Base-by-base conservation (phyloP, 2,329 filamentous ascomycete species). In the Fusarium anthophilum region DNA sequence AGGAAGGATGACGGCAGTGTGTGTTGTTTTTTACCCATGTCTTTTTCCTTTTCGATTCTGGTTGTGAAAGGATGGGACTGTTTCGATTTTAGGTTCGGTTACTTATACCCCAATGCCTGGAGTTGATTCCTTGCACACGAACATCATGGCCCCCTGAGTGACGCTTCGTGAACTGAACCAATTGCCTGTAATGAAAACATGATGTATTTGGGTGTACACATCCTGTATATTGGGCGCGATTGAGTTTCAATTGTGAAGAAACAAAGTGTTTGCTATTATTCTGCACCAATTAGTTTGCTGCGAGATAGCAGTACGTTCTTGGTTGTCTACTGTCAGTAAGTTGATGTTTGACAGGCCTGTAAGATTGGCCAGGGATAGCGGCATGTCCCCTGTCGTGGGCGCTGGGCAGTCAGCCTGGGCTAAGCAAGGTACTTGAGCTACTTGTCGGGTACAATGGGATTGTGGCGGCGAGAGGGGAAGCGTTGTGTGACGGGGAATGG, bases 21-120 rank as follows among this genome's bases (percentile, higher is more conserved):
- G 61, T 48, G 55, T 74, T 78, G 61, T 67, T 72, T 75, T 67
- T 63, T 43, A n/a, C 45, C 48, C 61, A 66, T 58, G 64, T 73
- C 62, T 56, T 65, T 57, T 44, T 28, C 39, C 50, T 66, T 68
- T 58, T 68, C 57, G 51, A 53, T 59, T 66, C 38, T 59, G 66
- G 61, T 41, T 59, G 57, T 59, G 70, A 67, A 66, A 66, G 73
- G 67, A 55, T 38, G 68, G 71, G 69, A 65, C 53, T 73, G 63
- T 75, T 78, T 78, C 69, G 76, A 56, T 67, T 55, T 77, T 75
- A 78, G 76, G 76, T 65, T 69, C 69, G 71, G 71, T 75, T 78
- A 78, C 63, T 78, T 78, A 78, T 78, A 77, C 76, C 76, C 76
- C 76, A 76, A 76, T 69, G 76, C 76, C 77, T 78, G 76, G 72